Conservation (phyloP, 1,284 basidiomycete genomes). For the Tremellales sp. region DNA sequence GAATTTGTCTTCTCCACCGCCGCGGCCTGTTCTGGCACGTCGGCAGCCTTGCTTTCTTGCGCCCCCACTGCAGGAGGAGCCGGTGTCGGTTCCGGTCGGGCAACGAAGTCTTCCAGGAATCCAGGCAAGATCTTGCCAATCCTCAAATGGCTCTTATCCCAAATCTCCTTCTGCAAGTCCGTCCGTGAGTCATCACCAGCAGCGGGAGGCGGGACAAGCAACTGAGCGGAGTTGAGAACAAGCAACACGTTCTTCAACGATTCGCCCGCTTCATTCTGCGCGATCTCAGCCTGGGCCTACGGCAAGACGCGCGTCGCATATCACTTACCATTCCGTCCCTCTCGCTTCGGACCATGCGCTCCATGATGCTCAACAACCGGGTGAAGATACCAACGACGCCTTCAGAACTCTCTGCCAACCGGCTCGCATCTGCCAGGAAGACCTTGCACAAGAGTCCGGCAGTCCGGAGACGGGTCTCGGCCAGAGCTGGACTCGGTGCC, state of each 20-base stretch:
- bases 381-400: slow-evolving; percentile 72
- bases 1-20: too few relatives aligned
- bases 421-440: slow-evolving; percentile 87
- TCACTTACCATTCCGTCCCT: slow-evolving; percentile 76
- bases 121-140: slow-evolving; percentile 85
- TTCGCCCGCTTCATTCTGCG: slow-evolving; percentile 87
- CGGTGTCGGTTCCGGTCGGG: slow-evolving; percentile 1
- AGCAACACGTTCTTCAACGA: slow-evolving; percentile 94
- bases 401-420: slow-evolving; percentile 59
- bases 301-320: background rate
- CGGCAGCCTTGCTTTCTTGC: too few relatives aligned
- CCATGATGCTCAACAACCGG: slow-evolving; percentile 83
- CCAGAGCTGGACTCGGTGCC: slow-evolving; percentile 80
- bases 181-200: slow-evolving; percentile 53
- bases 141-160: slow-evolving; percentile 75
- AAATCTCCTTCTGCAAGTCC: slow-evolving; percentile 68
- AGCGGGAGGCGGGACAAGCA: slow-evolving; percentile 66
- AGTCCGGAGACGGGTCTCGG: slow-evolving; percentile 81
- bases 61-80: too few relatives aligned
- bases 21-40: too few relatives aligned
- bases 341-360: slow-evolving; percentile 82
- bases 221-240: slow-evolving; percentile 85
- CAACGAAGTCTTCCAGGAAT: slow-evolving; percentile 61
- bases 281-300: background rate
- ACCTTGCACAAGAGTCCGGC: slow-evolving; percentile 87